Evolutionary conservation across 2,329 filamentous ascomycete genomes (phyloP), one percentile per base, ranked within the genome.

Genomic region (Sclerotiophoma versabilis): DNA sequence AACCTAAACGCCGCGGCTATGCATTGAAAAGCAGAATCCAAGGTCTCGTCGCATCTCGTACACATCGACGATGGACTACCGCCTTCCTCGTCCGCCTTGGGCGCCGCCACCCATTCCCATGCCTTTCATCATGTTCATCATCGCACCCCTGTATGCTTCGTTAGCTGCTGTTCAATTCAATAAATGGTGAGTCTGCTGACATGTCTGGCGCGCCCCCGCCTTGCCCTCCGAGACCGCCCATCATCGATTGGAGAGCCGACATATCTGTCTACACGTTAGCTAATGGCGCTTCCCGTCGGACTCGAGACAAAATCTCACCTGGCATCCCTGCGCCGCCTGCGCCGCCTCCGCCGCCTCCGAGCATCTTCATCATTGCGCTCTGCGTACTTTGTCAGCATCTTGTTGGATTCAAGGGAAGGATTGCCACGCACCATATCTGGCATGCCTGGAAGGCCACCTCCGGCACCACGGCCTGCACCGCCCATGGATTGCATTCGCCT

Each of bases 401-500:
- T 9, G 4, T 15, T 15, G 2, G n/a, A 14, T 9, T 3, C 20
- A 14, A 5, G 9, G 5, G 29, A 25, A 10, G 8, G 30, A 36
- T 19, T 9, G 20, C 9, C n/a, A n/a, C 9, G 5, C n/a, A 17
- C 86, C 84, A 97, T 89, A 67, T 96, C 92, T 0, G 88, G 88
- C 88, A 92, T 92, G 9, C 70, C 70, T 5, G 59, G 59, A 7
- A 37, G 22, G 7, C 62, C 60, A n/a, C n/a, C n/a, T n/a, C n/a
- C n/a, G 30, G 83, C 84, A 1, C 80, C 88, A 3, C 81, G 87
- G 2, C 80, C 84, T 1, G 79, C 87, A 27, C 90, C 91, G 27
- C 93, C 95, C 91, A 98, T 96, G 64, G 89, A 91, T 72, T 93
- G 90, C 78, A 99, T 81, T 11, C 93, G 84, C 80, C 96, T 96